phyloP scores from a whole-genome alignment of 2,329 filamentous ascomycete species.

The Seiridium unicorne region DNA sequence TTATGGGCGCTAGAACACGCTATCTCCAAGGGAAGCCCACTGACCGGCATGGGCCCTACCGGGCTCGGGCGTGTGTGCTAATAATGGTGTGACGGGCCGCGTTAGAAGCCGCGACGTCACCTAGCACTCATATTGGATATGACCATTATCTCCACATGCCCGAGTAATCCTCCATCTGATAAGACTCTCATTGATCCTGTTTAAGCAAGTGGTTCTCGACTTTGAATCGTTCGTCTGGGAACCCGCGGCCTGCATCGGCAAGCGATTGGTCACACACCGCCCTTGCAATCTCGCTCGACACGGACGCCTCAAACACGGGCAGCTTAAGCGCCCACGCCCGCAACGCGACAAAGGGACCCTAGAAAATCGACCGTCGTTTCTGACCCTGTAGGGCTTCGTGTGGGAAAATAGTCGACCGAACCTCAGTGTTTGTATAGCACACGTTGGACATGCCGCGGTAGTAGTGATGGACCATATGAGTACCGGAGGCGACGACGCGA shows the following conservation, averaged over 20 bases:
- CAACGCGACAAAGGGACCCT: no score
- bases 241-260: neutral
- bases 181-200: no score
- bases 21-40: neutral
- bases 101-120: no score
- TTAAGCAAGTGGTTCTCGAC: no score
- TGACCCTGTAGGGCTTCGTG: neutral
- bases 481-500: constrained; percentile 2
- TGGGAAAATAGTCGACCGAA: neutral
- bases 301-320: neutral
- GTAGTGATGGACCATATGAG: constrained; percentile 22
- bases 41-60: neutral
- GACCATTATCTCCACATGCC: no score
- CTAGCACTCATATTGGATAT: no score
- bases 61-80: no score
- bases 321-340: neutral
- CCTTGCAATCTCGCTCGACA: neutral
- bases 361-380: no score
- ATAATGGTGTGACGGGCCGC: no score
- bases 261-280: neutral
- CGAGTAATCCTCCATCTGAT: no score
- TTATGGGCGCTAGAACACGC: neutral
- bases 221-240: no score
- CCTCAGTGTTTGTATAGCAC: neutral
- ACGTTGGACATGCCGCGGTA: constrained; percentile 19